These are phyloP conservation scores for Vicia sativa DNA, from an alignment of 306 rosid species.

Conservation along the genomic window DNA sequence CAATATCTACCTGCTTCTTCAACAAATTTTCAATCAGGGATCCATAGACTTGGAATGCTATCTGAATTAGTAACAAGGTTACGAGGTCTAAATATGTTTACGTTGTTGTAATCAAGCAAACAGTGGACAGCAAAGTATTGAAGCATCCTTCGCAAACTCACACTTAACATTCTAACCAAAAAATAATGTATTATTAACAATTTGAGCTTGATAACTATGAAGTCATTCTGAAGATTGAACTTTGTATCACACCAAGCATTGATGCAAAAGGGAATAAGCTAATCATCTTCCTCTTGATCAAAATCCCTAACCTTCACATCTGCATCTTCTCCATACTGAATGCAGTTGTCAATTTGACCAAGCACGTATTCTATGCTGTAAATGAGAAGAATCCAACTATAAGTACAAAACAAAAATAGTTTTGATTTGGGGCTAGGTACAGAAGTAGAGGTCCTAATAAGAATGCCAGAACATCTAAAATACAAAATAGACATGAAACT, in stretches of 20 bases:
- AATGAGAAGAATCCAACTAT: conserved; percentile 30
- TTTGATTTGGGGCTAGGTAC: neutral
- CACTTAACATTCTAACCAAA: conserved; percentile 25
- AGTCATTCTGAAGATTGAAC: neutral
- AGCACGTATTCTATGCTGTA: conserved; percentile 62
- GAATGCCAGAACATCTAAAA: neutral
- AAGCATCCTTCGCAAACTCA: conserved; percentile 7
- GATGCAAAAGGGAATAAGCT: conserved; percentile 3
- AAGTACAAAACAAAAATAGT: neutral
- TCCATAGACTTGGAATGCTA: neutral
- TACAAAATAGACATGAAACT: neutral
- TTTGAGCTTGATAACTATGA: conserved; percentile 26
- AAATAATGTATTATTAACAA: conserved; percentile 30
- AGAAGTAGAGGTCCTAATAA: neutral
- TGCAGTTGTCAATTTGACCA: conserved; percentile 66
- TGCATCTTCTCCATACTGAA: conserved; percentile 78
- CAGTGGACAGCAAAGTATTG: neutral
- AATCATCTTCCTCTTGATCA: conserved; percentile 66
- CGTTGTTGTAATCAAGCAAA: conserved; percentile 17
- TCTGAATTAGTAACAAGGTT: neutral
- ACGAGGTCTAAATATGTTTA: neutral
- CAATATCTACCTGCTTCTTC: neutral
- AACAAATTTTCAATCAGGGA: neutral
- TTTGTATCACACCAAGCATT: neutral
- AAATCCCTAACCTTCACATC: conserved; percentile 72